These are phyloP conservation scores for Arthrobotrys pseudoclavata DNA, from an alignment of 2,329 filamentous ascomycete genomes.

Conservation along the genomic window DNA sequence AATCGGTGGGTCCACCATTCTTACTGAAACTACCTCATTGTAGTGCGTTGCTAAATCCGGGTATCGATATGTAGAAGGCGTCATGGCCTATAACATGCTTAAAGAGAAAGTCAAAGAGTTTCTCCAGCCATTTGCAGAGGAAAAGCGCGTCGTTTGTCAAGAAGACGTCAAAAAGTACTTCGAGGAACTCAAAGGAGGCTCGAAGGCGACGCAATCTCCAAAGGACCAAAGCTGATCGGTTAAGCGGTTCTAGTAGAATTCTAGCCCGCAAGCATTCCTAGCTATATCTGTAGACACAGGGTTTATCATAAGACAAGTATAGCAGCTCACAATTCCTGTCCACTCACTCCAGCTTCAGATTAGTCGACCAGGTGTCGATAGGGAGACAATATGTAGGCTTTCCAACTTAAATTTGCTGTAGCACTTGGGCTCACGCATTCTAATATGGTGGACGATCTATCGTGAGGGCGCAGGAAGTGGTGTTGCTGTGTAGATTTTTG, in stretches of 20 bases:
- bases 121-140: conserved; percentile 92
- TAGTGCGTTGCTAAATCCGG: neutral
- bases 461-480: neutral
- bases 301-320: neutral
- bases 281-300: neutral
- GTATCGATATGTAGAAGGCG: conserved; percentile 74
- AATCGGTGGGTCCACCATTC: conserved; percentile 69
- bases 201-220: neutral
- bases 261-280: neutral
- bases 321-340: neutral
- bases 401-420: neutral
- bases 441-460: neutral
- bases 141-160: conserved; percentile 85
- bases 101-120: conserved; percentile 97
- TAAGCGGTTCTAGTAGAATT: neutral
- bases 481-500: neutral
- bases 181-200: conserved; percentile 75
- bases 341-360: neutral
- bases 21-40: neutral
- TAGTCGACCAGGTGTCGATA: neutral
- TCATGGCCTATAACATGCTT: conserved; percentile 97
- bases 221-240: neutral
- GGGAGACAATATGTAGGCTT: conserved; percentile 10
- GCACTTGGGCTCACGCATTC: neutral
- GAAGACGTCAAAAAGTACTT: conserved; percentile 98